phyloP scores from a whole-genome alignment of 1,284 basidiomycete genomes.

The Irpex lacteus region DNA sequence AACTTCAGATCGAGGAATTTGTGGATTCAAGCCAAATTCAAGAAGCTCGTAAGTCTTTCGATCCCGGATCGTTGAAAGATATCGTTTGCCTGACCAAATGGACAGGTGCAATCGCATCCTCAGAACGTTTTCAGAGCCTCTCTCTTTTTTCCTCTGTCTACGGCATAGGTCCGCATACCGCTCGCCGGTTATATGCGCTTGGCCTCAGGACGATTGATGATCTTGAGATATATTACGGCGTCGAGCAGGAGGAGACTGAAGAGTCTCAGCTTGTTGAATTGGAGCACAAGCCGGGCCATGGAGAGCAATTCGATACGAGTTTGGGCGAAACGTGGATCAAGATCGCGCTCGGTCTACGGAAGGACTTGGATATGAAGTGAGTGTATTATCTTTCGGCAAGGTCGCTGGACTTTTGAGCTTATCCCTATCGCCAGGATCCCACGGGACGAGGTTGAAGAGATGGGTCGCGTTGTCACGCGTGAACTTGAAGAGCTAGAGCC shows the following conservation, averaged over 20 bases:
- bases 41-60: conserved; percentile 51
- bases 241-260: conserved; percentile 29
- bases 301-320: conserved; percentile 13
- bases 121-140: conserved; percentile 54
- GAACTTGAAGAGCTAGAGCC: conserved; percentile 55
- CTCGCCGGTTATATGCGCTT: conserved; percentile 57
- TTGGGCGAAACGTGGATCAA: conserved; percentile 39
- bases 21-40: conserved; percentile 49
- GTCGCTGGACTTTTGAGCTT: neutral
- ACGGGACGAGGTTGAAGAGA: conserved; percentile 66
- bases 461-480: conserved; percentile 51
- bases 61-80: neutral
- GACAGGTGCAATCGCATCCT: conserved; percentile 45
- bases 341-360: conserved; percentile 47
- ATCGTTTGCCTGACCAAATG: neutral
- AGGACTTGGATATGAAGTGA: conserved; percentile 45
- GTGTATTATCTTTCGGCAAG: conserved; percentile 3
- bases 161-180: conserved; percentile 69
- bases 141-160: conserved; percentile 62
- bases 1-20: conserved; percentile 59
- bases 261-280: conserved; percentile 21
- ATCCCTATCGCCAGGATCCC: conserved; percentile 45
- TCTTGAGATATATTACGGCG: conserved; percentile 62
- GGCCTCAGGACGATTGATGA: conserved; percentile 62
- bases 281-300: conserved; percentile 13